Evolutionary conservation across 352 stramenopile species (phyloP), one percentile per base, ranked within the genome.

Genomic region (Phytophthora parvispora): DNA sequence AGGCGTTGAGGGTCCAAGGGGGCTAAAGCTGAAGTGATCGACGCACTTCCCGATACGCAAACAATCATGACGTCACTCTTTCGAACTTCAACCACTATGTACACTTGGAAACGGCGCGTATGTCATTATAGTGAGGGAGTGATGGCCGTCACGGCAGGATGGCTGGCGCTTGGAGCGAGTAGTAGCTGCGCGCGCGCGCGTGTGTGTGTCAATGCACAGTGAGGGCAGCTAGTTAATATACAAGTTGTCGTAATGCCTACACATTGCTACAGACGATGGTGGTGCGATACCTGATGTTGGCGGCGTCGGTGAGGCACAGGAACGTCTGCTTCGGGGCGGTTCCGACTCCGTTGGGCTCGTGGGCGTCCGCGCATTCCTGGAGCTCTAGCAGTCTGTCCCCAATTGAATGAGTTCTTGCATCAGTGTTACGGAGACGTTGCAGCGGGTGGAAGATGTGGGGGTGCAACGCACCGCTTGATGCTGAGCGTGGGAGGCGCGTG

Each of bases 131-230:
- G 1, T 7, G 48, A 53, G 63, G 47, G 45, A 60, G 18, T 64
- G 28, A 42, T 28, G 47, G 22, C 16, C 13, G 22, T 69, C 36
- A 75, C 56, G 56, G 56, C 20, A 83, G 40, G 8, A 56, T 64
- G 25, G 72, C 61, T 60, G 69, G 72, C 55, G 65, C 27, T 22
- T 72, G 55, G 54, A 89, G 48, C 25, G 54, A 59, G 66, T 89
- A 89, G 67, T 89, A 89, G 67, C 80, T 89, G 61, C 22, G 20
- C n/a, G n/a, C n/a, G n/a, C n/a, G n/a, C n/a, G n/a, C n/a, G n/a
- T 27, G 40, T 22, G 42, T 49, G 29, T 18, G 7, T 24, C 53
- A 51, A 36, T 55, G 38, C 12, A 53, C 16, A 56, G 48, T 15
- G 15, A 63, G 16, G 38, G 15, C 3, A 40, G 27, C 0, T 59